Evolutionary conservation across 148 eudicot species (phyloP).

Genomic region (Nepenthes mirabilis): DNA sequence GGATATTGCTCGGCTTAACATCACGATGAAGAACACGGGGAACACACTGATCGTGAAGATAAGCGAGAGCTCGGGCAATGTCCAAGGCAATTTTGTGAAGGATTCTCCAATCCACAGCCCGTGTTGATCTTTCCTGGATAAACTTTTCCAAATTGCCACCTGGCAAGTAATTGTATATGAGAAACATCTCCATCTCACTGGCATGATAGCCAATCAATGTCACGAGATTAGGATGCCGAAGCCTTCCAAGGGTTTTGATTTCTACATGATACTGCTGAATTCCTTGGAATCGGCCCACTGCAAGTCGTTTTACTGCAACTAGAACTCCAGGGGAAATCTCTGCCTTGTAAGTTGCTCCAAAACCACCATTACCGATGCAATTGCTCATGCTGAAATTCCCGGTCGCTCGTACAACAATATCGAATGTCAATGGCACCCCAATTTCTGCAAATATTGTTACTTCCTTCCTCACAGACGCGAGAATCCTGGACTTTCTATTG

Average conservation of each 20-base stretch:
- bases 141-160: conserved; percentile 56
- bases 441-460: conserved; percentile 4
- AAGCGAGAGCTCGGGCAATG: conserved; percentile 46
- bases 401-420: conserved; percentile 37
- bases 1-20: conserved; percentile 57
- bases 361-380: conserved; percentile 57
- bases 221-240: conserved; percentile 49
- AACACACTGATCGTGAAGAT: conserved; percentile 49
- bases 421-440: conserved; percentile 8
- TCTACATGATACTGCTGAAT: conserved; percentile 55
- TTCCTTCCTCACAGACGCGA: conserved; percentile 16
- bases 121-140: conserved; percentile 36
- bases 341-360: conserved; percentile 65
- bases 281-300: conserved; percentile 47
- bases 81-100: conserved; percentile 48
- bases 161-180: conserved; percentile 50
- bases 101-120: conserved; percentile 28
- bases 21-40: conserved; percentile 53
- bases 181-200: conserved; percentile 51
- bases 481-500: conserved; percentile 26
- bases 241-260: conserved; percentile 47
- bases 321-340: conserved; percentile 38
- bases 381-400: conserved; percentile 45
- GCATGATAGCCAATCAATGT: conserved; percentile 54
- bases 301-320: conserved; percentile 55